A percentile compares a stretch with the other conserved stretches of the same genome.
Conservation (phyloP, 2,329 filamentous ascomycete genomes). For the Podosphaera xanthii region DNA sequence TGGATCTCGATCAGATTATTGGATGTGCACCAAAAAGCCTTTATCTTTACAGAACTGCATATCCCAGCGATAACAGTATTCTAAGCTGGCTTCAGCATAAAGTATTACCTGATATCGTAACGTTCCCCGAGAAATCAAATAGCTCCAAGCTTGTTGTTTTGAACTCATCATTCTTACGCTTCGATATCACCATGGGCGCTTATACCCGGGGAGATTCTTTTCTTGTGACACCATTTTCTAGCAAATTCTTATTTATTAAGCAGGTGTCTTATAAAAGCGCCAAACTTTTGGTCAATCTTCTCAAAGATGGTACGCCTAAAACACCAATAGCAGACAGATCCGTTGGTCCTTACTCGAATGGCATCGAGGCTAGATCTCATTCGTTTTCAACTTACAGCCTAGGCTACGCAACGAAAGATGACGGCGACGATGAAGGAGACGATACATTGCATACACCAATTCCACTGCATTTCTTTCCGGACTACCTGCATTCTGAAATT, state of each 20-base stretch:
- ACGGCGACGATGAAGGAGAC: constrained; percentile 63
- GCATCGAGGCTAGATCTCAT: constrained; percentile 21
- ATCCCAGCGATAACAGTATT: constrained; percentile 51
- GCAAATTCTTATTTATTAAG: constrained; percentile 50
- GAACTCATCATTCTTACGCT: constrained; percentile 81
- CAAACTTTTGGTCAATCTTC: constrained; percentile 36
- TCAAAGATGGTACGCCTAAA: constrained; percentile 22
- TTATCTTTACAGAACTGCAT: constrained; percentile 54
- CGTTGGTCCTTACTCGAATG: constrained; percentile 2
- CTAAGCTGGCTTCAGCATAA: constrained; percentile 59
- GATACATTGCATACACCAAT: constrained; percentile 66
- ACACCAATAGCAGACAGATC: constrained; percentile 4
- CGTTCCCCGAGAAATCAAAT: constrained; percentile 26
- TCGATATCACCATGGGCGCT: constrained; percentile 80
- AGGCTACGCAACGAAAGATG: constrained; percentile 80
- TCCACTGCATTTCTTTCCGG: constrained; percentile 55
- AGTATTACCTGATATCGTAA: constrained; percentile 46
- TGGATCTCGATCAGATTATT: constrained; percentile 49
- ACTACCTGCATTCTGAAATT: constrained; percentile 52
- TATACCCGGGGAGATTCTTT: constrained; percentile 79
- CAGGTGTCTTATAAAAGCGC: constrained; percentile 64
- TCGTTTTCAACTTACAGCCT: too few species aligned
- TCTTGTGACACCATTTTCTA: constrained; percentile 72
- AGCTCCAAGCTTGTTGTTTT: constrained; percentile 47
- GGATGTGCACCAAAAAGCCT: constrained; percentile 67